Conservation (phyloP, 1,284 basidiomycete genomes). For the Sanghuangporus sanghuang region DNA sequence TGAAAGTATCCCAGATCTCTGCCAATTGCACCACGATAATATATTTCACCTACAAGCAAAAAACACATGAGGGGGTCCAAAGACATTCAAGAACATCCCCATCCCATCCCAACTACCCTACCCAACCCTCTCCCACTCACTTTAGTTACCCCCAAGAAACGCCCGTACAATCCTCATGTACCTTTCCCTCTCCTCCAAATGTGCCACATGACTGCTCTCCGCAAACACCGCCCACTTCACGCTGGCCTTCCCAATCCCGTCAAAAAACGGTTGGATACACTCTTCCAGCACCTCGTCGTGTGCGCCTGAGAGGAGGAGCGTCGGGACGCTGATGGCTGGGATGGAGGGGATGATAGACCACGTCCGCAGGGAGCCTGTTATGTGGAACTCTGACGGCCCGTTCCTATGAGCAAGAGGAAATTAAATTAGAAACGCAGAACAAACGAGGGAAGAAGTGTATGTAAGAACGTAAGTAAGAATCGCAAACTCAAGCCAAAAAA, state of each 20-base stretch:
- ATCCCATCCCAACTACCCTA: too few species aligned
- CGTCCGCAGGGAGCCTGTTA: conserved; percentile 41
- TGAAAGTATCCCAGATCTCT: too few species aligned
- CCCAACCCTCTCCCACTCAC: background rate
- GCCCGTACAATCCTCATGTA: conserved; percentile 36
- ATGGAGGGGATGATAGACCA: conserved; percentile 43
- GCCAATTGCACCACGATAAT: too few species aligned
- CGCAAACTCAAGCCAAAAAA: background rate
- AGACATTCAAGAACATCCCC: background rate
- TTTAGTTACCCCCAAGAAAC: conserved; percentile 25
- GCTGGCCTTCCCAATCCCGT: conserved; percentile 30
- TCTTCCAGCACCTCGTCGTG: conserved; percentile 47
- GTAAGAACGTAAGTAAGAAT: background rate
- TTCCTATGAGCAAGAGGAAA: conserved; percentile 31
- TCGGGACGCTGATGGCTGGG: conserved; percentile 41
- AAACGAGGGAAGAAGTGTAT: background rate
- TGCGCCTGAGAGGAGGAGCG: conserved; percentile 46
- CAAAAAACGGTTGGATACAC: conserved; percentile 40
- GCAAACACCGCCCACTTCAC: conserved; percentile 46
- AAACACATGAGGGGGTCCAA: background rate
- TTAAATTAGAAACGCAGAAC: background rate
- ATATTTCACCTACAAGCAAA: too few species aligned
- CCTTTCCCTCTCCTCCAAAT: conserved; percentile 41
- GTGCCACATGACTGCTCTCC: conserved; percentile 39
- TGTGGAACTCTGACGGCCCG: conserved; percentile 46